Evolutionary conservation across 139 green algal genomes (phyloP), one percentile per base, ranked within the genome.

Genomic region (Yamagishiella unicocca): DNA sequence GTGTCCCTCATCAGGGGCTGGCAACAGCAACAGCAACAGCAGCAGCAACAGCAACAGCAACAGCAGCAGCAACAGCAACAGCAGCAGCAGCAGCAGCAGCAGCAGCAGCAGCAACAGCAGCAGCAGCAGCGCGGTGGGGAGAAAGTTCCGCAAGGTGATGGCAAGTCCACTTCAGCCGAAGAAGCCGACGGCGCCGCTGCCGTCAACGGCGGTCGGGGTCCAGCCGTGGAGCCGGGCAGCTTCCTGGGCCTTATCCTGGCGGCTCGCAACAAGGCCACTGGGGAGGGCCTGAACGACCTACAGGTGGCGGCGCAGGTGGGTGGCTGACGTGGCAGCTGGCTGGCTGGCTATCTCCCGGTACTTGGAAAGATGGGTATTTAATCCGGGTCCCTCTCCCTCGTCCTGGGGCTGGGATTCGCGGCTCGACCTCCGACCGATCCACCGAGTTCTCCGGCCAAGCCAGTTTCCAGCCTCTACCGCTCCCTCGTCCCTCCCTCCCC

Each of bases 221-320:
- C 24, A 35, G 70, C 46, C 4, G 85, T 91, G 3, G 45, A 80
- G 6, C 72, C 92, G 7, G 92, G 92, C 72, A 90, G 85, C 87
- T 93, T 94, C 79, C 68, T 94, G 73, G 83, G 83, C 37, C 90
- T 92, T 12, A 82, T 93, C 62, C 77, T 93, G 85, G 40, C 50
- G 4, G 79, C 89, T 5, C 45, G 67, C 9, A 55, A 93, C 87
- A 84, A 53, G 66, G n/a, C 61, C 24, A 89, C 45, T 2, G 90
- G 89, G 22, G 19, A 66, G 25, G 33, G 27, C 2, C 68, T 94
- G 24, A 85, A 54, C 21, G 87, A 94, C 46, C 8, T 64, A 9
- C 33, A 78, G 64, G 33, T 87, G 29, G 64, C 42, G 55, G 38
- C 55, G 27, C 77, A 84, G 77, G 55, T 84, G 67, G 67, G 67